phyloP scores from a whole-genome alignment of 2,329 filamentous ascomycete species.

The Trichophyton mentagrophytes region DNA sequence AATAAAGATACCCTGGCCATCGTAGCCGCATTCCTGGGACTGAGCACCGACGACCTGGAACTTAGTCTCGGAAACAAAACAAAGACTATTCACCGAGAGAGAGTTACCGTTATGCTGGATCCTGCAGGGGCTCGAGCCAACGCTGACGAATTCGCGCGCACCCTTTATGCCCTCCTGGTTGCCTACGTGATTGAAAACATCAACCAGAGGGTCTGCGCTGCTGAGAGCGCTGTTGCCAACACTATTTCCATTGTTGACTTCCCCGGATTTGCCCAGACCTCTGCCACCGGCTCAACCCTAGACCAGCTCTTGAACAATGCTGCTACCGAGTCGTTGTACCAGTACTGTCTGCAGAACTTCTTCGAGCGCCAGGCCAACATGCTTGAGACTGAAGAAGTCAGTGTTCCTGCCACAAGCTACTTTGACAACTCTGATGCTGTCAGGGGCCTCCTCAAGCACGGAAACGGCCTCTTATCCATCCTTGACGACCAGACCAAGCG shows the following conservation, averaged over 20 bases:
- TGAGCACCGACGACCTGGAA: constrained; percentile 69
- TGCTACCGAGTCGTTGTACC: constrained; percentile 82
- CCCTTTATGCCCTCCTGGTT: constrained; percentile 84
- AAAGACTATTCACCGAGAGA: constrained; percentile 88
- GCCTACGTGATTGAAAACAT: constrained; percentile 87
- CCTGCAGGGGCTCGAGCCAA: constrained; percentile 79
- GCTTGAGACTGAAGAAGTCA: constrained; percentile 86
- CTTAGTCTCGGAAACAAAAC: constrained; percentile 87
- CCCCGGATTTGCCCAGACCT: constrained; percentile 78
- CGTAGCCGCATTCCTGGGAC: constrained; percentile 87
- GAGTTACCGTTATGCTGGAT: constrained; percentile 97
- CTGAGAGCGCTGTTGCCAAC: constrained; percentile 80
- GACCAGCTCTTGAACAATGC: constrained; percentile 94
- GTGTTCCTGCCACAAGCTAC: constrained; percentile 81
- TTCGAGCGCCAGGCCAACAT: constrained; percentile 90
- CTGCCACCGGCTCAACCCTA: constrained; percentile 68
- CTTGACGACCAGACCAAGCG: constrained; percentile 90
- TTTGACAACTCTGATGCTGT: constrained; percentile 96
- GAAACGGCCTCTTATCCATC: constrained; percentile 86
- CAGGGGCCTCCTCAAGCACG: constrained; percentile 76
- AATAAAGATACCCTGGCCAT: constrained; percentile 83
- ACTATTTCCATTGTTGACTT: constrained; percentile 94
- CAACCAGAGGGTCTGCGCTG: constrained; percentile 77
- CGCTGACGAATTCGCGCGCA: constrained; percentile 85
- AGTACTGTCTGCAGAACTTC: constrained; percentile 86